A percentile compares a stretch with the other conserved stretches of the same genome.
Conservation (phyloP, 1,284 basidiomycete species). For the Vanrija humicola region DNA sequence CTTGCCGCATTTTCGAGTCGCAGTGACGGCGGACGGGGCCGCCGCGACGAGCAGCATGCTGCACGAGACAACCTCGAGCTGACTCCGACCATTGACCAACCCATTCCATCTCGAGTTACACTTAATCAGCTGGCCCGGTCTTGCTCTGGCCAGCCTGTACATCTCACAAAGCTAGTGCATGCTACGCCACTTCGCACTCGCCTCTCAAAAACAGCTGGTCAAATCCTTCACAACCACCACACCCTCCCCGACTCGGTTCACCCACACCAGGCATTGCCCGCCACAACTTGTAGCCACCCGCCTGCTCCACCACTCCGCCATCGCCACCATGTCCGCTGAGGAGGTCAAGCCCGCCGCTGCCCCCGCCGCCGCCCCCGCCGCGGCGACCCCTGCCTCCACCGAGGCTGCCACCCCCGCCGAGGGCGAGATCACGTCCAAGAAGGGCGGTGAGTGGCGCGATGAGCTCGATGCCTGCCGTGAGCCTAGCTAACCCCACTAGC, state of each 20-base stretch:
- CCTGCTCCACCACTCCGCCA: slow-evolving; percentile 4
- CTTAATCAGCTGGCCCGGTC: too few species aligned
- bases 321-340: slow-evolving; percentile 23
- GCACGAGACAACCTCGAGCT: too few species aligned
- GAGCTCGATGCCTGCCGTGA: not conserved
- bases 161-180: slow-evolving; percentile 10
- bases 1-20: too few species aligned
- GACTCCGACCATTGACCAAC: too few species aligned
- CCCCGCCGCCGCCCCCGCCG: slow-evolving; percentile 8
- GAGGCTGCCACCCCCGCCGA: slow-evolving; percentile 17
- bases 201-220: slow-evolving; percentile 13
- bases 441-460: slow-evolving; percentile 30
- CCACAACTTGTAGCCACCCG: not conserved
- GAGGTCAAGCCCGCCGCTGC: slow-evolving; percentile 31
- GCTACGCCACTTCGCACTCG: slow-evolving; percentile 11
- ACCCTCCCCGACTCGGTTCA: not conserved
- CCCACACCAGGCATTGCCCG: not conserved
- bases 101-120: too few species aligned
- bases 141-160: too few species aligned
- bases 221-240: not conserved
- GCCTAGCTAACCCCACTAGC: slow-evolving; percentile 25
- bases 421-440: slow-evolving; percentile 30
- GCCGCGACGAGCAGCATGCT: too few species aligned
- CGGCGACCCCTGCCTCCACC: slow-evolving; percentile 6
- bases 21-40: too few species aligned